Evolutionary conservation across 441 rosid species (phyloP).

Genomic region (Eugenia klotzschiana): DNA sequence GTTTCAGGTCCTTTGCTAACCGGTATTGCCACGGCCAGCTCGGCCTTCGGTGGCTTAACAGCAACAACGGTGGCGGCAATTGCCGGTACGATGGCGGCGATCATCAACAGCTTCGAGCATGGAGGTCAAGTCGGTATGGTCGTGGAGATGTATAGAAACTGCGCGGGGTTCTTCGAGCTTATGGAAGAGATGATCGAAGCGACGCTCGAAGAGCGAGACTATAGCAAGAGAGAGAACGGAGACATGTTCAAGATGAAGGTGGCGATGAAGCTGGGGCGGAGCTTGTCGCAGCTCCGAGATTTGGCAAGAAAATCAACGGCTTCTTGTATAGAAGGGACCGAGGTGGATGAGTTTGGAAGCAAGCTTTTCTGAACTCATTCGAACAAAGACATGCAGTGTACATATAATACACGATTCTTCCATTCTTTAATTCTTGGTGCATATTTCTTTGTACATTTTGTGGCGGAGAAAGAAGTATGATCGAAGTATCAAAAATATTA

Average conservation of each 20-base stretch:
- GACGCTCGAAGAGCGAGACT: not conserved
- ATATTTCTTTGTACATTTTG: not conserved
- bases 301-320: slow-evolving; percentile 1
- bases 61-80: not conserved
- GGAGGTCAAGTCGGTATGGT: slow-evolving; percentile 7
- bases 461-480: not conserved
- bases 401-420: not conserved
- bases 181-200: not conserved
- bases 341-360: slow-evolving; percentile 5
- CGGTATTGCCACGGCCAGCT: not conserved
- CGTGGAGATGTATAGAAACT: slow-evolving; percentile 5
- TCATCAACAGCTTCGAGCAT: not conserved
- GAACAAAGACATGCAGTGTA: not conserved
- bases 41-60: not conserved
- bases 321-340: not conserved
- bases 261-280: slow-evolving; percentile 4
- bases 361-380: not conserved
- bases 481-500: not conserved
- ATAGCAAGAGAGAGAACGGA: not conserved
- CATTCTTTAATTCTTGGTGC: not conserved
- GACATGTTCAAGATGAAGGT: not conserved
- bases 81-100: not conserved
- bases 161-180: not conserved
- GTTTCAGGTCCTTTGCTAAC: not conserved
- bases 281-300: slow-evolving; percentile 4